Evolutionary conservation across 2,329 filamentous ascomycete species (phyloP).

Genomic region (Calonectria pauciramosa): DNA sequence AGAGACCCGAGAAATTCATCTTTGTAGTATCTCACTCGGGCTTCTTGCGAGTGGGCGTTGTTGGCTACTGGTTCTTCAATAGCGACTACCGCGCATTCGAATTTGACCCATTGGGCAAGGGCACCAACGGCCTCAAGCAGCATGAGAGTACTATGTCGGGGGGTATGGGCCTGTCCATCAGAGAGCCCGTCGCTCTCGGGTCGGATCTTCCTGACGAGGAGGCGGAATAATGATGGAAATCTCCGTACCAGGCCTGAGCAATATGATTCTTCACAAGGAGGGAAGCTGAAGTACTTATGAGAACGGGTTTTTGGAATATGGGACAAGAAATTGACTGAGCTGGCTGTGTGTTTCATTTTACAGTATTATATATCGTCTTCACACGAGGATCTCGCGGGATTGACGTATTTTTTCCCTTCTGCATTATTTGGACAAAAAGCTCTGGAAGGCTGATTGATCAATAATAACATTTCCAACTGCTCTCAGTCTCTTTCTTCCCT

Average conservation of each 20-base stretch:
- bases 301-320: background rate
- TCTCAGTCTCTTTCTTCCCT: slow-evolving; percentile 88
- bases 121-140: slow-evolving; percentile 56
- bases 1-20: slow-evolving; percentile 71
- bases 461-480: slow-evolving; percentile 94
- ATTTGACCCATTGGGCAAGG: slow-evolving; percentile 55
- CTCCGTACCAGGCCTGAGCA: too few relatives aligned
- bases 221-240: background rate
- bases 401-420: too few relatives aligned
- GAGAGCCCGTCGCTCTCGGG: slow-evolving; percentile 55
- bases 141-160: slow-evolving; percentile 56
- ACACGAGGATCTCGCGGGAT: background rate
- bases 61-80: slow-evolving; percentile 70
- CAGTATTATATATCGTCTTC: background rate
- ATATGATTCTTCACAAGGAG: too few relatives aligned
- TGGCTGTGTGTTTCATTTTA: slow-evolving; percentile 28
- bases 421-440: slow-evolving; percentile 83
- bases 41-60: slow-evolving; percentile 71
- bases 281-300: background rate
- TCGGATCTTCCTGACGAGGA: slow-evolving; percentile 53
- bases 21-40: slow-evolving; percentile 76
- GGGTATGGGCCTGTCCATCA: slow-evolving; percentile 53
- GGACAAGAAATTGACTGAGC: slow-evolving; percentile 16
- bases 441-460: slow-evolving; percentile 95
- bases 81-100: slow-evolving; percentile 76